Evolutionary conservation across 805 yeast species (phyloP).

Genomic region (Kodamaea laetipori): DNA sequence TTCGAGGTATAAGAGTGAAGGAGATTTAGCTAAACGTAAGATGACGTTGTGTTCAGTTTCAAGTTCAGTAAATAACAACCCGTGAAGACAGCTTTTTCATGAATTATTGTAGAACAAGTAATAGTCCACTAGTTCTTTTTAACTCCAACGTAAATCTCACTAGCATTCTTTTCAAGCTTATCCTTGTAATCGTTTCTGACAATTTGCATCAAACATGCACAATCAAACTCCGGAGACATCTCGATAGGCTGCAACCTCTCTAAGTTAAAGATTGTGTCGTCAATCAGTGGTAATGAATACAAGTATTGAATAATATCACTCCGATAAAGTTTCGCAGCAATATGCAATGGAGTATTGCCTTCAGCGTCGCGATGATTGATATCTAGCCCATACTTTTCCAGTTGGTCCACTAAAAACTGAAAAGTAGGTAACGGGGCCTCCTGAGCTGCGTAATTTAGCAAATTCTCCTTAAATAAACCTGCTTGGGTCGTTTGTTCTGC

Average conservation of each 20-base stretch:
- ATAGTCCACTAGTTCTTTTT: no score
- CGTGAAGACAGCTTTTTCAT: no score
- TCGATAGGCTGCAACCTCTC: neutral
- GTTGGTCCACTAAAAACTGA: conserved; percentile 1
- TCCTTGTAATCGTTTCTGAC: neutral
- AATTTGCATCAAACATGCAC: neutral
- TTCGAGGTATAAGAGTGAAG: no score
- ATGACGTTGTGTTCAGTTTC: no score
- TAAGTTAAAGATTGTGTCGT: neutral
- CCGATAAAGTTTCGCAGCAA: conserved; percentile 56
- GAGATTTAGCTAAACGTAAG: no score
- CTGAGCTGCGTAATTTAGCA: conserved; percentile 1
- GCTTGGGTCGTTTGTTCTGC: neutral
- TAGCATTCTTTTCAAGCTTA: conserved; percentile 4
- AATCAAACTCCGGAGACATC: neutral
- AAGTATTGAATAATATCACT: neutral
- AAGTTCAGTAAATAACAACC: no score
- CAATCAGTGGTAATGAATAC: neutral
- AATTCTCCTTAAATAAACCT: neutral
- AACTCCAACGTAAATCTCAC: neutral
- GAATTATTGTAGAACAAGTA: no score
- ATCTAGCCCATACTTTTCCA: conserved; percentile 1
- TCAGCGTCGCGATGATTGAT: conserved; percentile 86
- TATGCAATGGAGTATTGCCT: conserved; percentile 93
- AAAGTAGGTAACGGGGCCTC: conserved; percentile 4